Evolutionary conservation across 768 basidiomycete species (phyloP).

Genomic region (Hypsizygus marmoreus): DNA sequence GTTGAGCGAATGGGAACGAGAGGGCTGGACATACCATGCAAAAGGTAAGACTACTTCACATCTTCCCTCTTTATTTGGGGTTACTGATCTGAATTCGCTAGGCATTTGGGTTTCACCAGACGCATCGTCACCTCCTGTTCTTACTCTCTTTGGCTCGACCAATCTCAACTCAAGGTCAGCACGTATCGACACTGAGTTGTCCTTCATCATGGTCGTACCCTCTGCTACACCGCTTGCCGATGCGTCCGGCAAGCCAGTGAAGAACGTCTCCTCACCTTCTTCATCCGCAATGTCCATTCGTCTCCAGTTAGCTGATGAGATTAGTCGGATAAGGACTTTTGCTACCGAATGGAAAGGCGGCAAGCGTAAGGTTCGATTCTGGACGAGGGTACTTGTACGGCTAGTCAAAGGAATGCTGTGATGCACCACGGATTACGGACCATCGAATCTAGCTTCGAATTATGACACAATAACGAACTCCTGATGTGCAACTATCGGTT

Average conservation of each 20-base stretch:
- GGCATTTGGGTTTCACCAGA: constrained; percentile 84
- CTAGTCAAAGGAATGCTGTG: constrained; percentile 75
- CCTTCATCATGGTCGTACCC: constrained; percentile 79
- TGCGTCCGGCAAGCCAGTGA: neutral
- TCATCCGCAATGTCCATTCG: constrained; percentile 36
- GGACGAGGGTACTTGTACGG: constrained; percentile 64
- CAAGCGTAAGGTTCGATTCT: constrained; percentile 57
- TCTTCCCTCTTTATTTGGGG: neutral
- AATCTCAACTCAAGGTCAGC: constrained; percentile 93
- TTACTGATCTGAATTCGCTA: constrained; percentile 26
- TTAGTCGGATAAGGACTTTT: constrained; percentile 50
- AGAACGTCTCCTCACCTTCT: neutral
- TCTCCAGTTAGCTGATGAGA: constrained; percentile 52
- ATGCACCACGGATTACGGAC: too few species aligned
- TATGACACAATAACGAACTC: too few species aligned
- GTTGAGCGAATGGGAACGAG: constrained; percentile 84
- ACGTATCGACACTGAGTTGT: constrained; percentile 89
- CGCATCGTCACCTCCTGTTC: constrained; percentile 48
- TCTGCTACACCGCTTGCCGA: constrained; percentile 28
- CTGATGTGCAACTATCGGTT: too few species aligned
- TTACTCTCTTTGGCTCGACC: constrained; percentile 92
- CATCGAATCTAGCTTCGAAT: too few species aligned
- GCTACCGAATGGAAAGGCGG: constrained; percentile 61
- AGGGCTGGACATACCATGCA: constrained; percentile 97
- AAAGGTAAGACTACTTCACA: constrained; percentile 66